These are phyloP conservation scores for Mrakia frigida DNA, from an alignment of 768 basidiomycete genomes.

Conservation along the genomic window DNA sequence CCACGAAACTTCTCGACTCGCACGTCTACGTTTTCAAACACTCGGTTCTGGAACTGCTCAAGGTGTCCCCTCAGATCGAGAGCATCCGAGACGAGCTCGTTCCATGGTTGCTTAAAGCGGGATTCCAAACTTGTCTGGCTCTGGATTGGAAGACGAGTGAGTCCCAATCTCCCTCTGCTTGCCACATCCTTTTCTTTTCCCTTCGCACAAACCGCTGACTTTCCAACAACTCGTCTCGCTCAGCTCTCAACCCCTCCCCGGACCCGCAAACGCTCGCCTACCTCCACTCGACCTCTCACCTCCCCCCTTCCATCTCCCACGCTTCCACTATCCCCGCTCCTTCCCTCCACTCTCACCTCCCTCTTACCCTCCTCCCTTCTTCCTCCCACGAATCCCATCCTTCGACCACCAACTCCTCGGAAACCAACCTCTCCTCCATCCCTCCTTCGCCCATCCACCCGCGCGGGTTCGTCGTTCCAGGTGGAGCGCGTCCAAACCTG, in stretches of 20 bases:
- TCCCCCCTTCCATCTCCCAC: slow-evolving; percentile 33
- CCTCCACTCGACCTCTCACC: slow-evolving; percentile 54
- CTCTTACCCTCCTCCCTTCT: neutral
- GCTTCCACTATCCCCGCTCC: slow-evolving; percentile 16
- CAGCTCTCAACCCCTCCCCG: slow-evolving; percentile 52
- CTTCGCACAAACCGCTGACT: no score
- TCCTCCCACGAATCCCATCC: neutral
- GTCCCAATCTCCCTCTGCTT: neutral
- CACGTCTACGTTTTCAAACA: slow-evolving; percentile 85
- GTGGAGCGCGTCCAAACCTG: slow-evolving; percentile 12
- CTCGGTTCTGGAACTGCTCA: slow-evolving; percentile 60
- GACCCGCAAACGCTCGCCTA: slow-evolving; percentile 54
- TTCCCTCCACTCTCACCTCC: slow-evolving; percentile 3
- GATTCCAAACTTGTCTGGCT: slow-evolving; percentile 52
- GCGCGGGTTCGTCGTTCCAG: neutral
- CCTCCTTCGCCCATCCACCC: slow-evolving; percentile 14
- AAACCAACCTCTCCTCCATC: neutral
- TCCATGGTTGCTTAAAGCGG: slow-evolving; percentile 84
- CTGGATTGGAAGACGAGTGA: slow-evolving; percentile 38
- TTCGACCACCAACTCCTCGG: neutral
- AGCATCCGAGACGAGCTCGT: slow-evolving; percentile 85
- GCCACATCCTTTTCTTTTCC: neutral
- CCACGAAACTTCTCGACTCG: slow-evolving; percentile 68
- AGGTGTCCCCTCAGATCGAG: slow-evolving; percentile 53
- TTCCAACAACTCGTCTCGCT: neutral